Evolutionary conservation across 2,329 filamentous ascomycete genomes (phyloP).

Genomic region (Aspergillus ibericus): DNA sequence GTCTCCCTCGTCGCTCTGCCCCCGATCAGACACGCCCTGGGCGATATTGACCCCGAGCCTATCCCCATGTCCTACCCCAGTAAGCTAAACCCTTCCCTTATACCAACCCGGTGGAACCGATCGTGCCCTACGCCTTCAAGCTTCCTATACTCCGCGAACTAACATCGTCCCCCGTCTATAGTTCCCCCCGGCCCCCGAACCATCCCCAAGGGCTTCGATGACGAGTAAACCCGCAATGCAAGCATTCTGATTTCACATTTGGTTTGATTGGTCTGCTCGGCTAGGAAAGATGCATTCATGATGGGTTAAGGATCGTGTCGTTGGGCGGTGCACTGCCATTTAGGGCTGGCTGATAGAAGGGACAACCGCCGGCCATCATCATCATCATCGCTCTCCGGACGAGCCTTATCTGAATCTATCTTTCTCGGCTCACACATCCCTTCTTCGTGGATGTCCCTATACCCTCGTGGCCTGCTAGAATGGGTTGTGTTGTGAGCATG

Average conservation of each 20-base stretch:
- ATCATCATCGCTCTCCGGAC: background rate
- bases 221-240: conserved; percentile 32
- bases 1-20: conserved; percentile 69
- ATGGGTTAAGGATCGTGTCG: too few relatives aligned
- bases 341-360: too few relatives aligned
- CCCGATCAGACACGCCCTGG: conserved; percentile 69
- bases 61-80: conserved; percentile 91
- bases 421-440: background rate
- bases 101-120: too few relatives aligned
- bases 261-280: too few relatives aligned
- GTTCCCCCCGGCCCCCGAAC: conserved; percentile 49
- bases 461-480: conserved; percentile 2
- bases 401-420: background rate
- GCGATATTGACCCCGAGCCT: conserved; percentile 68
- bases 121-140: background rate
- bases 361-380: too few relatives aligned
- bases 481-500: background rate
- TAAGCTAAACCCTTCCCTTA: conserved; percentile 45
- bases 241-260: background rate
- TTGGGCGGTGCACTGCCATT: too few relatives aligned
- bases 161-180: conserved; percentile 19
- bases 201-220: conserved; percentile 50
- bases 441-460: conserved; percentile 6
- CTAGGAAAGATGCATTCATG: too few relatives aligned
- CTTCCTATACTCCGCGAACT: background rate